These are phyloP conservation scores for Colletotrichum caudatum DNA, from an alignment of 2,329 filamentous ascomycete species.

Conservation along the genomic window DNA sequence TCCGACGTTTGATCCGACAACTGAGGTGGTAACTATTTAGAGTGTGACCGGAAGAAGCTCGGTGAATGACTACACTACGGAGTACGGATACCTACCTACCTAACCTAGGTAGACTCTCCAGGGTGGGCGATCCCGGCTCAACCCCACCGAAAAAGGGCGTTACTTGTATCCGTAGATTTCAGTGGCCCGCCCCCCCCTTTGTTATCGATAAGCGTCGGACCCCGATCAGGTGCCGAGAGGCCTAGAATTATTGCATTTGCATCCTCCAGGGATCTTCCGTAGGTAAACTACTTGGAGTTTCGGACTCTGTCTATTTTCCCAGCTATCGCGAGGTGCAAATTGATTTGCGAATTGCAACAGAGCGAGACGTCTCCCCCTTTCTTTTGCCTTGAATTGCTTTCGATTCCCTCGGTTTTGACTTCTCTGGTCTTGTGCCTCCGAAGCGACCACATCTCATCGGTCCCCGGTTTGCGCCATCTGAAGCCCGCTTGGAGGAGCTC, in stretches of 20 bases:
- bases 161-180: conserved; percentile 5
- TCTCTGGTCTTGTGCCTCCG: neutral
- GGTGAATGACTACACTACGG: neutral
- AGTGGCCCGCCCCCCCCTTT: neutral
- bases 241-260: conserved; percentile 31
- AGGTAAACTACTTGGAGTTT: neutral
- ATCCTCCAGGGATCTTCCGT: conserved; percentile 30
- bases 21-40: neutral
- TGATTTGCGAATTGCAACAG: neutral
- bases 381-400: neutral
- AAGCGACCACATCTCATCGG: conserved; percentile 23
- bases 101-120: too few species aligned
- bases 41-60: neutral
- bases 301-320: neutral
- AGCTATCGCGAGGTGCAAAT: conserved; percentile 11
- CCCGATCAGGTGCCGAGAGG: conserved; percentile 42
- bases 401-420: neutral
- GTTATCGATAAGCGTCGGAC: conserved; percentile 35
- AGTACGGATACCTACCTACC: too few species aligned
- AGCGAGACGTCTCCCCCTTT: neutral
- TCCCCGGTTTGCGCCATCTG: conserved; percentile 19
- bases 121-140: conserved; percentile 1
- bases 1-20: neutral
- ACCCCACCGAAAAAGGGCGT: conserved; percentile 6
- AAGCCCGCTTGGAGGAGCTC: conserved; percentile 16